Evolutionary conservation across 23 red algal species (phyloP).

Genomic region (Rhodosorus marinus): DNA sequence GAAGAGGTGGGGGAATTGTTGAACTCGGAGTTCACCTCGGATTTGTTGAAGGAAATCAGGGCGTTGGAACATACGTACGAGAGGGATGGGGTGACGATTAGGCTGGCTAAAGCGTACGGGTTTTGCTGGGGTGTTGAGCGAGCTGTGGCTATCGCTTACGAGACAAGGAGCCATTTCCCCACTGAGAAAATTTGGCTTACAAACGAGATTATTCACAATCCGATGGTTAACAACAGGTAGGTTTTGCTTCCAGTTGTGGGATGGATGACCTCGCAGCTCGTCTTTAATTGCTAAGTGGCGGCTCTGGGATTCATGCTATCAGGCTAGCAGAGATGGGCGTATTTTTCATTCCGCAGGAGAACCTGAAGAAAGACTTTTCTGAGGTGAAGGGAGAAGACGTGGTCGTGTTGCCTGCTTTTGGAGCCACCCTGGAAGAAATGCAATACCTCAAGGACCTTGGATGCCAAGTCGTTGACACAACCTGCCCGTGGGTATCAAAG

Average conservation of each 20-base stretch:
- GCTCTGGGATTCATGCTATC: too few relatives aligned
- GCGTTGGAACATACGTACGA: conserved; percentile 25
- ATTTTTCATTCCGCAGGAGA: conserved; percentile 54
- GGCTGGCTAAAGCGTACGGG: conserved; percentile 91
- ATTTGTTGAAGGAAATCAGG: conserved; percentile 38
- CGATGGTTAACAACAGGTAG: conserved; percentile 73
- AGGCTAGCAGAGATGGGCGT: conserved; percentile 79
- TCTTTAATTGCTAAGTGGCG: neutral
- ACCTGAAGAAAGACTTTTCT: conserved; percentile 48
- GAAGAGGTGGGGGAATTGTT: conserved; percentile 50
- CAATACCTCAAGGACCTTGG: conserved; percentile 25
- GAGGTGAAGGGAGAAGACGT: conserved; percentile 48
- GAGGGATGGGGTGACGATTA: conserved; percentile 61
- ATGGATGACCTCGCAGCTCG: neutral
- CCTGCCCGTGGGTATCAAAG: conserved; percentile 95
- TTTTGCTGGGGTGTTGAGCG: conserved; percentile 99
- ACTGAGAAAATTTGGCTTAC: conserved; percentile 76
- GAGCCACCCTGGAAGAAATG: conserved; percentile 90
- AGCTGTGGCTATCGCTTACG: conserved; percentile 88
- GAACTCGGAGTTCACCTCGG: conserved; percentile 72
- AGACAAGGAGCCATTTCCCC: conserved; percentile 61
- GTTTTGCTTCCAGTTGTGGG: too few relatives aligned
- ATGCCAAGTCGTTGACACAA: conserved; percentile 84
- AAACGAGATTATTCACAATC: conserved; percentile 99
- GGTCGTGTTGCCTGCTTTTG: conserved; percentile 87